Base-by-base conservation (phyloP, 2,329 filamentous ascomycete genomes). In the Amylocarpus encephaloides region DNA sequence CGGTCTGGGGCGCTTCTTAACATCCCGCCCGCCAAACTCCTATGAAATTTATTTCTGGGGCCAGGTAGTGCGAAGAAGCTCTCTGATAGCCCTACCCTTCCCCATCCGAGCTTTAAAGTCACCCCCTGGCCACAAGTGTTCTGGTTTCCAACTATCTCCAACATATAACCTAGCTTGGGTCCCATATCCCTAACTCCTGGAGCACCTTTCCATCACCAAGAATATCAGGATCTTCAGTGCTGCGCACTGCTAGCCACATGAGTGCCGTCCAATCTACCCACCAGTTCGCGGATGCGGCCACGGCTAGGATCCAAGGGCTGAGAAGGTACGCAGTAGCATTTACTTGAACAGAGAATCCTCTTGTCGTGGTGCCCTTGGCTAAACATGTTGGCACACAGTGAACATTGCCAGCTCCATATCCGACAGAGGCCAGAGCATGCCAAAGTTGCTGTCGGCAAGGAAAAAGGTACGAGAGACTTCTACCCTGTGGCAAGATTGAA, bases 401-500 rank as follows among this genome's bases (percentile, higher is more conserved):
- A 73, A 63, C 73, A 79, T 63, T 77, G 80, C 67, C 69, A 73
- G 52, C 71, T 85, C 57, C 69, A 66, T 50, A 74, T 88, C 58
- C 76, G 80, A 59, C 85, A 89, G 69, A 76, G 85, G 63, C 85
- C 85, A 46, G 73, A 76, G 57, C 75, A 80, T 67, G 85, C 82
- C 44, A 77, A 85, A 55, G 80, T 88, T 48, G 79, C 83, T 39
- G 75, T 83, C 57, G 82, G 82, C 58, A 89, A 89, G 67, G 86
- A 89, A 64, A 89, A 89, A 73, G 79, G 84, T 86, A 69, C 47
- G 67, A 29, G 42, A 16, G 3, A 40, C 7, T 13, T 12, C 19
- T 35, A n/a, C 4, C 30, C 18, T 19, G 5, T 18, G 15, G 5
- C 15, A 44, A 15, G 10, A 44, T 33, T 9, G 30, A 3, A 16